Evolutionary conservation across 495 filamentous ascomycete genomes (phyloP), one percentile per base, ranked within the genome.

Genomic region (Parmelia sp.): DNA sequence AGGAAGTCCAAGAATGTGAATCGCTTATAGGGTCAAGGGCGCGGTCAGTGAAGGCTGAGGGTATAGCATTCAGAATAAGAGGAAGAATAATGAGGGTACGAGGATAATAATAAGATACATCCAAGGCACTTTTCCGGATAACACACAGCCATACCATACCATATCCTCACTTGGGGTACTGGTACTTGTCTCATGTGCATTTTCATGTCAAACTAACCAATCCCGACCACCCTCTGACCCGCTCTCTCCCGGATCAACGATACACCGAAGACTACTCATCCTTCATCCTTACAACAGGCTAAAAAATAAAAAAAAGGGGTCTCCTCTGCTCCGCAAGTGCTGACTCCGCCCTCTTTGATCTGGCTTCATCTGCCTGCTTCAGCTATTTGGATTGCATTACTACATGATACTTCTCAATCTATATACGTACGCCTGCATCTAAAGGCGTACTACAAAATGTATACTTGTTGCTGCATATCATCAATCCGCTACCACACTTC

Each of bases 21-120:
- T 56, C 15, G 62, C 62, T 31, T n/a, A 17, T 23, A 58, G 53
- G 29, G 36, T 49, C 40, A 64, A 64, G 31, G 55, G 53, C 12
- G 40, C 51, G 29, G 55, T 49, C 45, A 58, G 55, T 53, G 17
- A 36, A 36, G 35, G 10, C 5, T 36, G 10, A n/a, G n/a, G n/a
- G 35, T 36, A 36, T 53, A 14, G 27, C 62, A 64, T 37, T 45
- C 37, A 64, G 42, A 49, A 45, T 33, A 27, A 57, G 25, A 58
- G 25, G 42, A 8, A 64, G 39, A 64, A 29, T 57, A 31, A 57
- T 36, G 58, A 36, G 42, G 42, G 42, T 58, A 45, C 58, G 29
- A 49, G n/a, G 11, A 44, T 49, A 64, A 58, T 49, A 58, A 64
- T 58, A 64, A 39, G 57, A 31, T 33, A 57, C 29, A 64, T 27